These are phyloP conservation scores for Cnidoscolus chayamansa DNA, from an alignment of 441 rosid genomes.

Conservation along the genomic window DNA sequence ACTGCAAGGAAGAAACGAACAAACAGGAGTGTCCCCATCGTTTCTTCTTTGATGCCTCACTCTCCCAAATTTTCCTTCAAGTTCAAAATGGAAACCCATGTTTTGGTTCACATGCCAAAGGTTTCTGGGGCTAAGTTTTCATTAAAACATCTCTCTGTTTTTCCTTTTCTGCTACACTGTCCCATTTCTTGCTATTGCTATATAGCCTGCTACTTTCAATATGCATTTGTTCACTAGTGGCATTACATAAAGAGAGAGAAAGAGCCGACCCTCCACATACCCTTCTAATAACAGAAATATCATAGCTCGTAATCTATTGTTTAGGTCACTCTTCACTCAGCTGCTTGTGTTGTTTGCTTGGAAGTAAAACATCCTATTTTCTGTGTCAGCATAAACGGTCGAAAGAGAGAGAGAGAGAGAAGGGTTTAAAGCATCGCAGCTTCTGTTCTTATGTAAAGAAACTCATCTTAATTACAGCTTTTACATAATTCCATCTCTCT, in stretches of 20 bases:
- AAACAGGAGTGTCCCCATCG: slow-evolving; percentile 12
- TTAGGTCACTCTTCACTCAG: neutral
- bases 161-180: neutral
- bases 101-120: slow-evolving; percentile 12
- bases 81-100: slow-evolving; percentile 11
- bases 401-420: neutral
- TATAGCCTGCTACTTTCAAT: neutral
- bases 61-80: neutral
- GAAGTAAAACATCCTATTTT: too few species aligned
- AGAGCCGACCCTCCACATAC: neutral
- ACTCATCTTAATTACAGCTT: slow-evolving; percentile 27
- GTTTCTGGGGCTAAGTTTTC: neutral
- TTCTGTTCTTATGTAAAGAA: slow-evolving; percentile 16
- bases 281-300: neutral
- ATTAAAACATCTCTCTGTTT: neutral
- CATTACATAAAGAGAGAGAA: neutral
- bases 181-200: neutral
- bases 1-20: slow-evolving; percentile 6
- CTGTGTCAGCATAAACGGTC: neutral
- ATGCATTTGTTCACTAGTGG: neutral
- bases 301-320: neutral
- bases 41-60: slow-evolving; percentile 5
- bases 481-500: slow-evolving; percentile 24
- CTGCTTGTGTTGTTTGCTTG: neutral
- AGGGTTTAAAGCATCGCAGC: neutral